phyloP scores from a whole-genome alignment of 768 basidiomycete species.

The Suillus fuscotomentosus region DNA sequence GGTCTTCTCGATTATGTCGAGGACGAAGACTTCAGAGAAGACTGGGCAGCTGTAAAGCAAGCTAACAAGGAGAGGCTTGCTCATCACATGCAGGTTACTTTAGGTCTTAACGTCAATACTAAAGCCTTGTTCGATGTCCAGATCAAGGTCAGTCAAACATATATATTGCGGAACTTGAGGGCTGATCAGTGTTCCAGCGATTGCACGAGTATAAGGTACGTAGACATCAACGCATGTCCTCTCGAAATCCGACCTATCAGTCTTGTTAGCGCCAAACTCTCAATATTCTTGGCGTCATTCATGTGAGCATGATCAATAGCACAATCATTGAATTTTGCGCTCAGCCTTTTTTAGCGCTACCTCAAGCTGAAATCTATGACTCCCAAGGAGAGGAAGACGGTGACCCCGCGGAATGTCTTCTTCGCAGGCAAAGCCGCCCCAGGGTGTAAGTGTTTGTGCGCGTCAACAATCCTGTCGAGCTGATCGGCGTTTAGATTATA shows the following conservation, averaged over 20 bases:
- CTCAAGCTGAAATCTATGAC: conserved; percentile 76
- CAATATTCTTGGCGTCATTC: conserved; percentile 89
- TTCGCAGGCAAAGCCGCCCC: conserved; percentile 98
- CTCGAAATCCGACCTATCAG: not conserved
- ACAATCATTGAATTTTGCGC: not conserved
- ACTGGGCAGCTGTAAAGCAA: conserved; percentile 85
- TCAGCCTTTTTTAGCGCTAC: conserved; percentile 58
- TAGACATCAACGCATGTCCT: not conserved
- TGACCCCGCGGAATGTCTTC: conserved; percentile 87
- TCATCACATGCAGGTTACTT: conserved; percentile 63
- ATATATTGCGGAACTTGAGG: not conserved
- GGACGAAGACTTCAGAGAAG: conserved; percentile 68
- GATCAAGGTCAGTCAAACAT: conserved; percentile 55
- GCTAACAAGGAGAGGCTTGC: conserved; percentile 91
- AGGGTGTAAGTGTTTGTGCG: conserved; percentile 54
- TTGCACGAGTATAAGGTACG: conserved; percentile 89
- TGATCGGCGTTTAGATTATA: conserved; percentile 56
- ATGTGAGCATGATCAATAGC: conserved; percentile 46
- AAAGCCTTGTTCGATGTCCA: conserved; percentile 89
- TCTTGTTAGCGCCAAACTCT: conserved; percentile 77
- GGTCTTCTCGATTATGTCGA: conserved; percentile 73
- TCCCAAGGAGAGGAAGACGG: conserved; percentile 76
- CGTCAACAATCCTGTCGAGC: conserved; percentile 9
- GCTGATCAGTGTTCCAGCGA: conserved; percentile 46
- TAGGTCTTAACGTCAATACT: conserved; percentile 73